Percentiles rank a stretch among this genome's conserved stretches.
Conservation (phyloP, 176 grass and related monocot species). For the Eleusine indica region DNA sequence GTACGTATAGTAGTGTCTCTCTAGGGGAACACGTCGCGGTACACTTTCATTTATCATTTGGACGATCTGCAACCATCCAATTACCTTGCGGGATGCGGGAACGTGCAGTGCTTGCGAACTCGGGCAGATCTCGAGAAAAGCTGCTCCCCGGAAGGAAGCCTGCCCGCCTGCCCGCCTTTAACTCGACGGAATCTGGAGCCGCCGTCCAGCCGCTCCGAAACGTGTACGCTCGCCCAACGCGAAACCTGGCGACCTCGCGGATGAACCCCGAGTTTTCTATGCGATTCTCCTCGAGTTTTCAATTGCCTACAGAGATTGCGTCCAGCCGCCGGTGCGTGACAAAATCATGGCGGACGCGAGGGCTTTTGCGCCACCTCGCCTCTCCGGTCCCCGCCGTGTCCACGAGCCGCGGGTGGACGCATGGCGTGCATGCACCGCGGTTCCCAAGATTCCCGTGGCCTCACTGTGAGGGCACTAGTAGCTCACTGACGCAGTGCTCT, state of each 20-base stretch:
- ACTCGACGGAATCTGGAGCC: background rate
- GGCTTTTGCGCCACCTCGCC: background rate
- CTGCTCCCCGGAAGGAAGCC: background rate
- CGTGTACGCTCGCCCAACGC: background rate
- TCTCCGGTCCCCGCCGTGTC: background rate
- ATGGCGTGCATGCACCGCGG: conserved; percentile 25
- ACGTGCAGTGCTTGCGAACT: background rate
- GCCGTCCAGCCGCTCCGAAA: background rate
- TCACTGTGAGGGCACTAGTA: background rate
- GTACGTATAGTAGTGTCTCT: background rate
- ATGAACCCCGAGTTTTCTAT: background rate
- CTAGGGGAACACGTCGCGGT: background rate
- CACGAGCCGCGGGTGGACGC: background rate
- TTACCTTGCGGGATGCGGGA: background rate
- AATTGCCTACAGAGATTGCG: background rate
- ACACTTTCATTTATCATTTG: background rate
- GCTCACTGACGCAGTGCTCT: background rate
- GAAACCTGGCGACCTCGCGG: conserved; percentile 1
- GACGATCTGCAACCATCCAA: background rate
- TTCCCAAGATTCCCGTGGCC: conserved; percentile 20
- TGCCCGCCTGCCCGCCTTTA: background rate
- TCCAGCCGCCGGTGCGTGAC: background rate
- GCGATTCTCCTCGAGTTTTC: background rate
- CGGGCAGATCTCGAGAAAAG: background rate
- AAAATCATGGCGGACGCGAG: background rate